A percentile compares a stretch with the other conserved stretches of the same genome.
These are phyloP conservation scores for Fusarium cyanostomum DNA, from an alignment of 2,329 filamentous ascomycete species.

Conservation along the genomic window DNA sequence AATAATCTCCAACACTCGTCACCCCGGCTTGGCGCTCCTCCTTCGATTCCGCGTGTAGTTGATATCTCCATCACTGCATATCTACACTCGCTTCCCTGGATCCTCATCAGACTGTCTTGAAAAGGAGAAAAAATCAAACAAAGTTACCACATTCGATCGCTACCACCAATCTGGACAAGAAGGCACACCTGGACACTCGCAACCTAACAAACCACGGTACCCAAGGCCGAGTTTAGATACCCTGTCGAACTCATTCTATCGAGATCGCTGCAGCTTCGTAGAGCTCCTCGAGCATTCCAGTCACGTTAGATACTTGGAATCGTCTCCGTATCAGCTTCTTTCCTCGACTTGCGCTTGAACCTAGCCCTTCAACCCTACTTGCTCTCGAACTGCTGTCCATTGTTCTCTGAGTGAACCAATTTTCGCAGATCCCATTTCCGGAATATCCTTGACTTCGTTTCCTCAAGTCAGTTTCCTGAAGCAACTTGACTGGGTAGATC, in stretches of 20 bases:
- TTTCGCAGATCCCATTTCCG: conserved; percentile 20
- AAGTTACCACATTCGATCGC: conserved; percentile 49
- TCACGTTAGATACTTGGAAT: conserved; percentile 28
- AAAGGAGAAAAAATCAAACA: conserved; percentile 34
- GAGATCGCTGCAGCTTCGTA: conserved; percentile 31
- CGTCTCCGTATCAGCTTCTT: conserved; percentile 27
- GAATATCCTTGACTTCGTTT: conserved; percentile 24
- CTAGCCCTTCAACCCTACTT: conserved; percentile 14
- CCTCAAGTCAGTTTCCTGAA: conserved; percentile 24
- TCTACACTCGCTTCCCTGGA: conserved; percentile 48
- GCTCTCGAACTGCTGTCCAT: conserved; percentile 21
- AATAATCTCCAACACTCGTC: conserved; percentile 23
- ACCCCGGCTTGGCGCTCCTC: conserved; percentile 17
- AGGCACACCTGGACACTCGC: conserved; percentile 22
- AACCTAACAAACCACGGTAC: conserved; percentile 9
- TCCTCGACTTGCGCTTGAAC: conserved; percentile 19
- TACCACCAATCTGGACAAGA: conserved; percentile 41
- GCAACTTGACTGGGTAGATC: conserved; percentile 25
- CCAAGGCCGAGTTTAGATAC: conserved; percentile 23
- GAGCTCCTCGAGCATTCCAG: conserved; percentile 31
- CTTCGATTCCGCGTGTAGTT: conserved; percentile 32
- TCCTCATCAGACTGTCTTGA: conserved; percentile 16
- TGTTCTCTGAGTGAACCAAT: conserved; percentile 26
- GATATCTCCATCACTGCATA: conserved; percentile 38
- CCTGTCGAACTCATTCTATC: conserved; percentile 14